phyloP scores from a whole-genome alignment of 352 stramenopile genomes.

The Globisporangium viniferum region DNA sequence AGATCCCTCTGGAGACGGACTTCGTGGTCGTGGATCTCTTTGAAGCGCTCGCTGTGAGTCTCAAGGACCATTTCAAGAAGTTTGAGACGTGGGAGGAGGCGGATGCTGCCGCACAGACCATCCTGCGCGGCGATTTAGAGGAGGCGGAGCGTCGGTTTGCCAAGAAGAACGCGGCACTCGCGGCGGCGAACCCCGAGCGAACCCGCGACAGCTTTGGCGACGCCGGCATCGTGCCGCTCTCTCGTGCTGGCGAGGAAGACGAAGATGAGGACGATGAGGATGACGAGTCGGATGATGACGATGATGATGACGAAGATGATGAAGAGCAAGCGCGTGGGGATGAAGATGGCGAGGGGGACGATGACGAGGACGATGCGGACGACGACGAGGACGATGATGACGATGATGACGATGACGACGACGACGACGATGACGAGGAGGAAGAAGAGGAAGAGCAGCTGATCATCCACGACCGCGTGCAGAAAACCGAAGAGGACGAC shows the following conservation, averaged over 20 bases:
- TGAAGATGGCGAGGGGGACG: slow-evolving; percentile 25
- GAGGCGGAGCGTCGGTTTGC: slow-evolving; percentile 55
- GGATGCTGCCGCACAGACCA: slow-evolving; percentile 48
- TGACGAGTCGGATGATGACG: slow-evolving; percentile 51
- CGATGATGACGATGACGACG: slow-evolving; percentile 61
- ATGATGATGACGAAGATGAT: slow-evolving; percentile 59
- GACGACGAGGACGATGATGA: slow-evolving; percentile 83
- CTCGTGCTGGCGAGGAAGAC: slow-evolving; percentile 32
- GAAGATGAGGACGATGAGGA: slow-evolving; percentile 62
- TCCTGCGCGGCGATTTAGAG: slow-evolving; percentile 63
- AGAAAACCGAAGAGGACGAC: slow-evolving; percentile 81
- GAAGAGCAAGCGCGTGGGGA: slow-evolving; percentile 29
- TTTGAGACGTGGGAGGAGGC: slow-evolving; percentile 80
- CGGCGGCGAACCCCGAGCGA: slow-evolving; percentile 14
- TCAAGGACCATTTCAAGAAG: slow-evolving; percentile 70
- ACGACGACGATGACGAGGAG: slow-evolving; percentile 58
- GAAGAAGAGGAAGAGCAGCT: slow-evolving; percentile 86
- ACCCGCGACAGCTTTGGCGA: slow-evolving; percentile 15
- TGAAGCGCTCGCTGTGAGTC: slow-evolving; percentile 45
- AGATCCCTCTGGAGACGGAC: slow-evolving; percentile 93
- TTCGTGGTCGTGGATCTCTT: slow-evolving; percentile 88
- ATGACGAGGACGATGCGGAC: slow-evolving; percentile 22
- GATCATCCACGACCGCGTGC: slow-evolving; percentile 81
- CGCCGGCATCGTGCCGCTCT: slow-evolving; percentile 27
- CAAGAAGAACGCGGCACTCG: slow-evolving; percentile 48